These are phyloP conservation scores for Candida smagusa DNA, from an alignment of 1,139 yeast genomes.

Conservation along the genomic window DNA sequence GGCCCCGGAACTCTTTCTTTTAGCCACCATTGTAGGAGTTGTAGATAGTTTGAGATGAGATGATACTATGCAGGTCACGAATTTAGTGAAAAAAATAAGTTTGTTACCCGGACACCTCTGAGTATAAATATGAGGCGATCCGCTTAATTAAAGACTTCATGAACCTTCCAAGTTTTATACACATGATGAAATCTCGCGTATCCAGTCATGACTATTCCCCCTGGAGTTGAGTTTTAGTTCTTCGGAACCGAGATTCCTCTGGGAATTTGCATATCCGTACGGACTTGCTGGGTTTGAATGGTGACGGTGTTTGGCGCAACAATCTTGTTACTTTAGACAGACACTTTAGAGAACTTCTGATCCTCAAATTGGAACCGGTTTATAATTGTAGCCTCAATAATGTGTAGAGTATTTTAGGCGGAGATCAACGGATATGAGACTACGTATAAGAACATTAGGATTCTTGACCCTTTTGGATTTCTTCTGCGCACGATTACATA, in stretches of 20 bases:
- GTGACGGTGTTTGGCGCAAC: slow-evolving; percentile 65
- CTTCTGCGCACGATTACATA: slow-evolving; percentile 12
- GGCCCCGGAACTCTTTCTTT: slow-evolving; percentile 17
- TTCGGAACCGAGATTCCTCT: slow-evolving; percentile 31
- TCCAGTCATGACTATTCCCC: slow-evolving; percentile 46
- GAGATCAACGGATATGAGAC: slow-evolving; percentile 2
- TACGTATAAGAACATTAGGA: slow-evolving; percentile 4
- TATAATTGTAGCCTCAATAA: neutral
- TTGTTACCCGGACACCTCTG: slow-evolving; percentile 20
- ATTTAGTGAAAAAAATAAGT: slow-evolving; percentile 2
- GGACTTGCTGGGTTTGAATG: slow-evolving; percentile 46
- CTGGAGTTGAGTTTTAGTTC: slow-evolving; percentile 36
- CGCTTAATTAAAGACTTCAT: slow-evolving; percentile 18
- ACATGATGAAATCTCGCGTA: slow-evolving; percentile 64
- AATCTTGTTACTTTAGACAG: slow-evolving; percentile 54
- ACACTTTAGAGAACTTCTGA: slow-evolving; percentile 50
- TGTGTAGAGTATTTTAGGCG: too few relatives aligned
- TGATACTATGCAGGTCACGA: slow-evolving; percentile 1
- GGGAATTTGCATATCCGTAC: slow-evolving; percentile 32
- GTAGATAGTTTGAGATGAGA: slow-evolving; percentile 2
- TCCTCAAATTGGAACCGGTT: slow-evolving; percentile 17
- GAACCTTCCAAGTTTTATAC: slow-evolving; percentile 58
- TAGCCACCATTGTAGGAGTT: slow-evolving; percentile 14
- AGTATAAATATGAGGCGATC: slow-evolving; percentile 16
- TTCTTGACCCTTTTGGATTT: slow-evolving; percentile 6